Evolutionary conservation across 345 rosid species (phyloP).

Genomic region (Sisymbrium altissimum): DNA sequence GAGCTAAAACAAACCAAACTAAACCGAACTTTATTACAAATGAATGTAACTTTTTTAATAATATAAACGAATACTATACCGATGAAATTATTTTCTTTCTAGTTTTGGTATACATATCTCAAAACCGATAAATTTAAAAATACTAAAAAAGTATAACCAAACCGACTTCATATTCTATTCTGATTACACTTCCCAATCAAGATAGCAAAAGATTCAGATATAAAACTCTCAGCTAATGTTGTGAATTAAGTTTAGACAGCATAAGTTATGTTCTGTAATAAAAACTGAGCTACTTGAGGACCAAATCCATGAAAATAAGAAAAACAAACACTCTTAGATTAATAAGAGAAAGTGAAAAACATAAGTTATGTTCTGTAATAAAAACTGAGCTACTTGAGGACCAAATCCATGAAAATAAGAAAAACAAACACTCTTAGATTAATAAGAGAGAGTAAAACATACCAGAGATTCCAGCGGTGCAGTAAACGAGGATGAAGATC

Average conservation of each 20-base stretch:
- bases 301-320: not conserved
- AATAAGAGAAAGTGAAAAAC: conserved; percentile 19
- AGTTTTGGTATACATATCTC: not conserved
- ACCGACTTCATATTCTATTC: not conserved
- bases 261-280: not conserved
- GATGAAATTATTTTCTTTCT: too few species aligned
- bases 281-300: not conserved
- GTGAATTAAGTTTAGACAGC: not conserved
- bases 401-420: not conserved
- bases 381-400: not conserved
- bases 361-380: not conserved
- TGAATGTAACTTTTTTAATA: not conserved
- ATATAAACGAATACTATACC: not conserved
- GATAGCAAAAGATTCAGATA: not conserved
- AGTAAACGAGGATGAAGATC: conserved; percentile 81
- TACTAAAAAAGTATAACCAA: not conserved
- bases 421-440: not conserved
- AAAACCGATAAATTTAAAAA: not conserved
- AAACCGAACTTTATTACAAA: not conserved
- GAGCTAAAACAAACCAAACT: not conserved
- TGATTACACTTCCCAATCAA: not conserved
- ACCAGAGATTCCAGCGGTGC: conserved; percentile 96
- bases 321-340: not conserved
- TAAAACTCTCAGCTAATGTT: not conserved
- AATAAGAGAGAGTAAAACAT: conserved; percentile 20